A percentile compares a stretch with the other conserved stretches of the same genome.
These are phyloP conservation scores for Cordyceps farinosa DNA, from an alignment of 2,329 filamentous ascomycete species.

Conservation along the genomic window DNA sequence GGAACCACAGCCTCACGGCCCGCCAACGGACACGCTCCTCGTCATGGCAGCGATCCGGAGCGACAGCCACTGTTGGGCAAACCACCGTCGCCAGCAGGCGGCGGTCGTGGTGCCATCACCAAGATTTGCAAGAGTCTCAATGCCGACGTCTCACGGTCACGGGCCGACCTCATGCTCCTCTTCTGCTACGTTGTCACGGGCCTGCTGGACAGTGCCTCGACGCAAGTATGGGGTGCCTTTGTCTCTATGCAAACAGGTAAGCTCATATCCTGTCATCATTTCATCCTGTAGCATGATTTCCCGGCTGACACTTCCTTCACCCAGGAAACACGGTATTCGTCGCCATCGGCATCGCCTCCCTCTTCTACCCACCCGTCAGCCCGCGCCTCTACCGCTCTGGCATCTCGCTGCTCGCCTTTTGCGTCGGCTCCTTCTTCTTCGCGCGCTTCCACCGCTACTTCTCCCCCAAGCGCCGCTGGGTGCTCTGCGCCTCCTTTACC, in stretches of 20 bases:
- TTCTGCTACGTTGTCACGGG: constrained; percentile 75
- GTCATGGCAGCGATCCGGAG: constrained; percentile 25
- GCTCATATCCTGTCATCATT: constrained; percentile 18
- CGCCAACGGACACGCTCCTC: constrained; percentile 18
- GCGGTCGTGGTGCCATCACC: constrained; percentile 18
- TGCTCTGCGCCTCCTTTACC: constrained; percentile 57
- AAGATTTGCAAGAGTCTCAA: constrained; percentile 34
- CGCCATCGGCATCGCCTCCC: constrained; percentile 66
- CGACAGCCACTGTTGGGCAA: constrained; percentile 34
- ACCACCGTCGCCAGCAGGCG: not conserved
- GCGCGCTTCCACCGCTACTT: constrained; percentile 62
- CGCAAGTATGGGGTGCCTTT: constrained; percentile 75
- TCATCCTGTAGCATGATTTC: not conserved
- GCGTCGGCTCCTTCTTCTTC: constrained; percentile 68
- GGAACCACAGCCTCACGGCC: constrained; percentile 18
- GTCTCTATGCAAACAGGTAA: constrained; percentile 79
- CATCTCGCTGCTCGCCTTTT: constrained; percentile 68
- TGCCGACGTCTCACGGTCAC: constrained; percentile 53
- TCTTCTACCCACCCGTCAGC: constrained; percentile 31
- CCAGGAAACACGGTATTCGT: constrained; percentile 74
- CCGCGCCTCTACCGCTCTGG: constrained; percentile 53
- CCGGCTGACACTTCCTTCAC: not conserved
- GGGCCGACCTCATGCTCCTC: constrained; percentile 66
- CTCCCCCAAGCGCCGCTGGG: constrained; percentile 60
- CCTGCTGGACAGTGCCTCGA: constrained; percentile 70